Evolutionary conservation across 1,139 yeast genomes (phyloP), one percentile per base, ranked within the genome.

Genomic region (Blastobotrys aristatus): DNA sequence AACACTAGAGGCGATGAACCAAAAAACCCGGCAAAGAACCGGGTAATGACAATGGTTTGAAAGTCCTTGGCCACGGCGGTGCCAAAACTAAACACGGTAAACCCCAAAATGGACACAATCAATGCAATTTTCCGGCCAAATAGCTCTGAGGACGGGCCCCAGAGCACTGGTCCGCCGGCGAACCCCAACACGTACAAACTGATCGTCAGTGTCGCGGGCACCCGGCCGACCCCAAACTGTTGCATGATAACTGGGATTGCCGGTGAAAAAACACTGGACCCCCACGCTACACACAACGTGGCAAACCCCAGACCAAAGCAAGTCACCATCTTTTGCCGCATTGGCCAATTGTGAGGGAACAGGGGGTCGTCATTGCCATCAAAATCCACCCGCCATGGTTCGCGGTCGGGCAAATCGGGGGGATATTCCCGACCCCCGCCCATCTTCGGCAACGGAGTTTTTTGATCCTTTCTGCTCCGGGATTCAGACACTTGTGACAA

Each of bases 61-160:
- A 84, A 54, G 57, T 86, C 82, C 61, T 84, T 73, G 29, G 85
- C 85, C 5, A 84, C 73, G 2, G 89, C 95, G 21, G 76, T 79
- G 1, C 84, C 92, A 61, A 83, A 84, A 39, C 76, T 73, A 63
- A 86, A 85, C 38, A 78, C 61, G 16, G 76, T 69, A 59, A 76
- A 79, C 1, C 82, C 76, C 30, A 84, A 69, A n/a, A 75, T 62
- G 2, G 87, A 76, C 1, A 76, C 51, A 0, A 82, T 53, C 43
- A 84, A 55, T 3, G 85, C 79, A 2, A 71, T 64, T 58, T 75
- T 76, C 64, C 95, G 75, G 44, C 96, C 95, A 56, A 74, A 80
- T 42, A 84, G 61, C 63, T 84, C 95, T 6, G 89, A 81, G 43
- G 84, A 62, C 4, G 95, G 95, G 16, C 90, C 95, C 80, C 86